A percentile compares a stretch with the other conserved stretches of the same genome.
Conservation (phyloP, 352 stramenopile species). For the Phytophthora europaea region DNA sequence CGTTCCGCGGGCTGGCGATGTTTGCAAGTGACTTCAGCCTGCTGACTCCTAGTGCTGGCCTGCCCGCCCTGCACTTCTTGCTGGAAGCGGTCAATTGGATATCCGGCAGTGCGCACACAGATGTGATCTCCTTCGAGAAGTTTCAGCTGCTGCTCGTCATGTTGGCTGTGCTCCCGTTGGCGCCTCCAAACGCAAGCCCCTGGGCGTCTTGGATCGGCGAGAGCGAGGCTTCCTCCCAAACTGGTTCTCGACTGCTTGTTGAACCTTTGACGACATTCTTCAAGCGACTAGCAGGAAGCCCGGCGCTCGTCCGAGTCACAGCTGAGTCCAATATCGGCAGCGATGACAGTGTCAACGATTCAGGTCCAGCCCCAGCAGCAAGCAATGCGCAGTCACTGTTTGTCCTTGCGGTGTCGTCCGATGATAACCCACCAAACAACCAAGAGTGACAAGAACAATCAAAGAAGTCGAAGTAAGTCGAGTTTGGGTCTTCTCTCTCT, state of each 20-base stretch:
- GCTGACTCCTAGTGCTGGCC: slow-evolving; percentile 24
- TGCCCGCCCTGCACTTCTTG: slow-evolving; percentile 58
- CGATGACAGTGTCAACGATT: slow-evolving; percentile 18
- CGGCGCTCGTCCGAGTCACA: slow-evolving; percentile 42
- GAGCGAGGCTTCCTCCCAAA: slow-evolving; percentile 3
- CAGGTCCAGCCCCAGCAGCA: not conserved
- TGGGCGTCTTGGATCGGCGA: slow-evolving; percentile 24
- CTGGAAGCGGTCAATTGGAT: slow-evolving; percentile 78
- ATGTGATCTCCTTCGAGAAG: slow-evolving; percentile 78
- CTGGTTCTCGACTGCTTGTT: slow-evolving; percentile 19
- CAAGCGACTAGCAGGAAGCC: slow-evolving; percentile 32
- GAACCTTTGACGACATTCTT: slow-evolving; percentile 39
- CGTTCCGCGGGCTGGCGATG: slow-evolving; percentile 57
- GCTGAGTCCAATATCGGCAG: slow-evolving; percentile 22
- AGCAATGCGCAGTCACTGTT: slow-evolving; percentile 27
- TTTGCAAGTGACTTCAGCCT: slow-evolving; percentile 65
- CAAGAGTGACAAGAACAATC: slow-evolving; percentile 7
- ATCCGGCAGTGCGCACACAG: slow-evolving; percentile 66
- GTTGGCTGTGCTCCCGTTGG: slow-evolving; percentile 41
- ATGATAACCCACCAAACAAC: slow-evolving; percentile 10
- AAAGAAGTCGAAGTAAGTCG: not conserved
- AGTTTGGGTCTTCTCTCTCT: too few species aligned
- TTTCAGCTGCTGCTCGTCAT: slow-evolving; percentile 62
- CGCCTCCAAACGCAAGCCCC: slow-evolving; percentile 12
- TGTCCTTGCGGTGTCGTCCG: slow-evolving; percentile 2